A percentile compares a stretch with the other conserved stretches of the same genome.
phyloP scores from a whole-genome alignment of 108 stramenopile species.

The Tribonema minus region DNA sequence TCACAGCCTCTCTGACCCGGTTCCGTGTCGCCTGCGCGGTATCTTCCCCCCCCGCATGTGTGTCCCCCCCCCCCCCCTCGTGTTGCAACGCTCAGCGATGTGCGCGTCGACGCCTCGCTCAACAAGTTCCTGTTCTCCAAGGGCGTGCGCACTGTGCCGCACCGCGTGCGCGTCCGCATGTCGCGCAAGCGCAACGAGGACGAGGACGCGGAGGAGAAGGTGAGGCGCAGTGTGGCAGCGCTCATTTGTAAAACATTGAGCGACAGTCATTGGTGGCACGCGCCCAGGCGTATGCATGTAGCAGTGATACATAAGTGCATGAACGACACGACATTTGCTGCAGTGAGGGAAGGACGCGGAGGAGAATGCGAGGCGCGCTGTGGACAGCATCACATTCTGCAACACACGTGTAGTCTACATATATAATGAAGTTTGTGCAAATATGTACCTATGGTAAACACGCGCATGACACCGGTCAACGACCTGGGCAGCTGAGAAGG shows the following conservation, averaged over 20 bases:
- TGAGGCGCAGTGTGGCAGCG: not conserved
- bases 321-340: too few species aligned
- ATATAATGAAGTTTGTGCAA: too few species aligned
- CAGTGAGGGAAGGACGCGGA: not conserved
- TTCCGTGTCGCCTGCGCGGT: not conserved
- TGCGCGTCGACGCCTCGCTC: conserved; percentile 43
- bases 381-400: not conserved
- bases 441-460: too few species aligned
- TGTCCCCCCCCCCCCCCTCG: not conserved
- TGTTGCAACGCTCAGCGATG: conserved; percentile 34
- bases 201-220: conserved; percentile 92
- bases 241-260: not conserved
- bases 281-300: too few species aligned
- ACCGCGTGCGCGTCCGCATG: conserved; percentile 90
- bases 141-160: conserved; percentile 94
- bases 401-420: not conserved
- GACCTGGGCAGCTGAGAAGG: too few species aligned
- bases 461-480: too few species aligned
- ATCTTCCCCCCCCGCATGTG: not conserved
- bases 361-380: not conserved
- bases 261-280: not conserved
- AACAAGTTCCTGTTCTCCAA: conserved; percentile 52
- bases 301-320: not conserved
- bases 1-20: too few species aligned
- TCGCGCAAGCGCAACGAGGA: conserved; percentile 96